A percentile compares a stretch with the other conserved stretches of the same genome.
These are phyloP conservation scores for Herpetomonas tarakana DNA, from an alignment of 208 protist genomes.

Conservation along the genomic window DNA sequence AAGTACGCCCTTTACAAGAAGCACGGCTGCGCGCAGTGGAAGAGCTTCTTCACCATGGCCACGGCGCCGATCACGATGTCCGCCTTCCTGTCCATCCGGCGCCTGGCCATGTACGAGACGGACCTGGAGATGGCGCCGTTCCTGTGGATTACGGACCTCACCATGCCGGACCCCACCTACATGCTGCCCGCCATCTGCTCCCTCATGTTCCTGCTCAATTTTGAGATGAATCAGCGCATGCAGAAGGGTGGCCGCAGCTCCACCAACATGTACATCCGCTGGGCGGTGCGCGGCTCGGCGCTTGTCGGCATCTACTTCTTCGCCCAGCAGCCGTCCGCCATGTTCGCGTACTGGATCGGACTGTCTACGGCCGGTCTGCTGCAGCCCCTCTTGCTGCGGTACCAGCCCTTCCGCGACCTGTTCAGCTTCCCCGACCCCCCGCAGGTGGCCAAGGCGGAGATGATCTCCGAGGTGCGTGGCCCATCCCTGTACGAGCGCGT, in stretches of 20 bases:
- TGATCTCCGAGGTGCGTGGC: slow-evolving; percentile 57
- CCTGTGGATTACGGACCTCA: slow-evolving; percentile 81
- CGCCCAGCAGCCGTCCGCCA: slow-evolving; percentile 69
- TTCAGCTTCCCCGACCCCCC: slow-evolving; percentile 84
- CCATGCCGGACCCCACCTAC: slow-evolving; percentile 86
- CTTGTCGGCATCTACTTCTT: slow-evolving; percentile 80
- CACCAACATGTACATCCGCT: slow-evolving; percentile 76
- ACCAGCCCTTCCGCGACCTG: slow-evolving; percentile 82
- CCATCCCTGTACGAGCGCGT: slow-evolving; percentile 74
- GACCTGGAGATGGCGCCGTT: slow-evolving; percentile 82
- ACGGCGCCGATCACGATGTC: slow-evolving; percentile 78
- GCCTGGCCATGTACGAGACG: slow-evolving; percentile 78
- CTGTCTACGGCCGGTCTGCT: slow-evolving; percentile 74
- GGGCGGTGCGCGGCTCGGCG: slow-evolving; percentile 59
- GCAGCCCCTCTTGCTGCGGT: slow-evolving; percentile 82
- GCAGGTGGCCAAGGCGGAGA: slow-evolving; percentile 56
- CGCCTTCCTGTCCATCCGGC: slow-evolving; percentile 83
- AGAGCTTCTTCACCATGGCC: slow-evolving; percentile 71
- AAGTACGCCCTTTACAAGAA: slow-evolving; percentile 84
- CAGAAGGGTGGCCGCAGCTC: slow-evolving; percentile 73
- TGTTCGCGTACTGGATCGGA: slow-evolving; percentile 90
- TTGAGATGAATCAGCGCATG: slow-evolving; percentile 88
- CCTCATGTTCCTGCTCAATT: slow-evolving; percentile 84
- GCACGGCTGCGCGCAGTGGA: slow-evolving; percentile 78
- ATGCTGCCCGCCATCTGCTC: slow-evolving; percentile 74